phyloP scores from a whole-genome alignment of 2,329 filamentous ascomycete species.

The Diaporthe citri region DNA sequence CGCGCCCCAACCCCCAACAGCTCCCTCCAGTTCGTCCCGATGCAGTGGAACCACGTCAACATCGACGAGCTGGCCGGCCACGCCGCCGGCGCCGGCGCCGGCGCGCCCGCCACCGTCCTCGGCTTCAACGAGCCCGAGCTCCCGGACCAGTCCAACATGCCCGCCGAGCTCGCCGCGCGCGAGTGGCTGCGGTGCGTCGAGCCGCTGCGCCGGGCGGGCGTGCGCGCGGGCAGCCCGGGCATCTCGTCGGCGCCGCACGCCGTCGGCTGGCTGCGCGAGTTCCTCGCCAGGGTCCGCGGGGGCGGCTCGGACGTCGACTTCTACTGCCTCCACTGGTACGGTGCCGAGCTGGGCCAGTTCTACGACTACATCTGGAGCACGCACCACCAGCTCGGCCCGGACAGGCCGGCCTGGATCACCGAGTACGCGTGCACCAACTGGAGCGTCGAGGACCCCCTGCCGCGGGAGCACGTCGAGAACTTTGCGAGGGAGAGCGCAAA shows the following conservation, averaged over 20 bases:
- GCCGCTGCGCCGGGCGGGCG: constrained; percentile 36
- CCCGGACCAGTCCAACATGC: constrained; percentile 43
- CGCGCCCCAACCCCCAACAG: constrained; percentile 39
- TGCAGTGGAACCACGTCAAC: constrained; percentile 46
- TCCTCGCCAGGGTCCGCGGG: constrained; percentile 40
- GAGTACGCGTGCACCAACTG: constrained; percentile 45
- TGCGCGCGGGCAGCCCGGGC: constrained; percentile 42
- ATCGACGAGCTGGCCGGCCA: constrained; percentile 40
- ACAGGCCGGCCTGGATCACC: constrained; percentile 44
- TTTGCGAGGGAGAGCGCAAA: constrained; percentile 43
- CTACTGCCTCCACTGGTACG: constrained; percentile 45
- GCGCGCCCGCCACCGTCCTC: constrained; percentile 30
- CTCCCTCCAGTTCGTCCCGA: constrained; percentile 42
- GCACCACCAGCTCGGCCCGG: constrained; percentile 43
- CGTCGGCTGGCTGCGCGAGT: constrained; percentile 41
- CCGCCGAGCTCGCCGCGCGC: constrained; percentile 40
- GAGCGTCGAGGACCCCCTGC: constrained; percentile 41
- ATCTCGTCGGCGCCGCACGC: constrained; percentile 43
- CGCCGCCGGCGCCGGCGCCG: neutral
- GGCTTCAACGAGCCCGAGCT: constrained; percentile 46
- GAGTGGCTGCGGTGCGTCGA: constrained; percentile 44
- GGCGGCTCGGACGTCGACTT: constrained; percentile 43
- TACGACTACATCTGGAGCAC: constrained; percentile 45
- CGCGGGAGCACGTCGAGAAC: constrained; percentile 41
- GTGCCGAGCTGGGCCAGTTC: constrained; percentile 42